These are phyloP conservation scores for Tetrapisispora namnaoensis DNA, from an alignment of 805 yeast species.

Conservation along the genomic window DNA sequence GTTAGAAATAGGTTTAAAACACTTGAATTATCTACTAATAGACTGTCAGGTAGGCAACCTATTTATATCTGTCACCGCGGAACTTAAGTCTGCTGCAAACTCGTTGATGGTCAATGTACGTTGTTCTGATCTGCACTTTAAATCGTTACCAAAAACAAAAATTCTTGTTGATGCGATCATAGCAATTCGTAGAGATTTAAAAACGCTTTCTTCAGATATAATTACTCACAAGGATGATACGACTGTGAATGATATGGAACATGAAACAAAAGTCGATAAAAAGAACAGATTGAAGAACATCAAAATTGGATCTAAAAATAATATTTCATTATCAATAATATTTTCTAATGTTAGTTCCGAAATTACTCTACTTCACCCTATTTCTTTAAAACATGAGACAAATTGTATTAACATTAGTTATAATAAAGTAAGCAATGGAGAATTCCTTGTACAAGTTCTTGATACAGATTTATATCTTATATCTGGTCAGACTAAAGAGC, in stretches of 20 bases:
- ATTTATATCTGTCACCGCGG: conserved; percentile 12
- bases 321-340: not conserved
- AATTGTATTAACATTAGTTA: conserved; percentile 14
- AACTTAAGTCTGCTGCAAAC: conserved; percentile 10
- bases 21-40: conserved; percentile 9
- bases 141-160: conserved; percentile 16
- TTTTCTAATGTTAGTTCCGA: conserved; percentile 20
- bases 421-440: conserved; percentile 11
- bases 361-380: conserved; percentile 18
- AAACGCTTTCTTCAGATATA: not conserved
- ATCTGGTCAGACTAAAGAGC: conserved; percentile 22
- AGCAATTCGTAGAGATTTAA: conserved; percentile 9
- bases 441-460: conserved; percentile 13
- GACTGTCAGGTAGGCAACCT: conserved; percentile 17
- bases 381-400: conserved; percentile 16
- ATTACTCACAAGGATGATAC: not conserved
- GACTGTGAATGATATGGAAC: not conserved
- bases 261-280: not conserved
- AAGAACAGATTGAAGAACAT: not conserved
- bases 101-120: conserved; percentile 11
- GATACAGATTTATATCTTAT: conserved; percentile 19
- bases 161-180: conserved; percentile 8
- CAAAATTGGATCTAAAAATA: not conserved
- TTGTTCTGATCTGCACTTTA: conserved; percentile 16
- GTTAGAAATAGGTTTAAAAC: conserved; percentile 15